Evolutionary conservation across 306 rosid species (phyloP).

Genomic region (Castanea sativa): DNA sequence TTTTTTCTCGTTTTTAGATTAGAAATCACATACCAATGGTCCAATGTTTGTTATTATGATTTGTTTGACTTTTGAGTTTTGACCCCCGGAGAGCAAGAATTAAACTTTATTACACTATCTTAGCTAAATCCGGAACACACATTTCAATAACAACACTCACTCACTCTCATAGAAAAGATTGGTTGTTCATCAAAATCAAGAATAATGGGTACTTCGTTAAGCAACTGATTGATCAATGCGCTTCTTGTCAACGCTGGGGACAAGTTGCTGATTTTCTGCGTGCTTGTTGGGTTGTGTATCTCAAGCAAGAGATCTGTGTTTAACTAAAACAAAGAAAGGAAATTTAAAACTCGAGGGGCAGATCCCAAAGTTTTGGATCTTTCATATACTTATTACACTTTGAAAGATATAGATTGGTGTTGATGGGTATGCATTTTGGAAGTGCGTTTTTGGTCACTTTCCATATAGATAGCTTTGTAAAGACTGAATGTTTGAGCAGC

Average conservation of each 20-base stretch:
- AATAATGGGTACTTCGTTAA: not conserved
- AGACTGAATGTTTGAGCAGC: not conserved
- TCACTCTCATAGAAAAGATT: not conserved
- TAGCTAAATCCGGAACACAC: not conserved
- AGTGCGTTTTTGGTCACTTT: not conserved
- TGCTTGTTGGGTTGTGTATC: not conserved
- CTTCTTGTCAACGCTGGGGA: not conserved
- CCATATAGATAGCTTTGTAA: not conserved
- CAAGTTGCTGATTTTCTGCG: not conserved
- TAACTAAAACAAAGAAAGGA: not conserved
- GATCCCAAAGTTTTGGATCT: not conserved
- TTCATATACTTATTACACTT: not conserved
- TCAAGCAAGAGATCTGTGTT: constrained; percentile 1
- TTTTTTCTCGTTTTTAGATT: not conserved
- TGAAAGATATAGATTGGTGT: not conserved
- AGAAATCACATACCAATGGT: no score
- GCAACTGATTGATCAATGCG: not conserved
- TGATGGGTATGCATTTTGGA: not conserved
- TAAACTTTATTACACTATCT: not conserved
- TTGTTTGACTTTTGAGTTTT: no score
- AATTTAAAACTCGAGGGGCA: not conserved
- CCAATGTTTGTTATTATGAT: no score
- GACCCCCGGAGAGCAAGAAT: not conserved
- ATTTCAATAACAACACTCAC: not conserved
- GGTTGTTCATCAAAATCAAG: not conserved